Conservation (phyloP, 441 rosid genomes). For the Geranium incanum region DNA sequence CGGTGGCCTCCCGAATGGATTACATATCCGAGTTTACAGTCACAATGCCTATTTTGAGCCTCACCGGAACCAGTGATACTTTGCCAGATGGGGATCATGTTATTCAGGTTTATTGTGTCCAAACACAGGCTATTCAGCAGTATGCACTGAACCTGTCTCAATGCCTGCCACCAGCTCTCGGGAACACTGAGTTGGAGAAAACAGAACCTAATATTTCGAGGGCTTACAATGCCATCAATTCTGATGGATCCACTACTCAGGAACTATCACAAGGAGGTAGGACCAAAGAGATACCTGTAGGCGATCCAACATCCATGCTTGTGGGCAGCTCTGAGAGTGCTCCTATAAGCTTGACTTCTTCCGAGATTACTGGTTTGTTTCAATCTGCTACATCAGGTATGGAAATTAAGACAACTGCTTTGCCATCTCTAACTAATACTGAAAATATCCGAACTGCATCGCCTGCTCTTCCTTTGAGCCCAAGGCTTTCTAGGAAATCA, state of each 20-base stretch:
- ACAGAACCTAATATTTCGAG: conserved; percentile 29
- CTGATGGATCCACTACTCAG: conserved; percentile 26
- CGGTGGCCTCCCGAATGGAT: conserved; percentile 68
- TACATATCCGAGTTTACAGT: conserved; percentile 82
- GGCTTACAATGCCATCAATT: conserved; percentile 23
- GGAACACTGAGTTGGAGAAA: conserved; percentile 34
- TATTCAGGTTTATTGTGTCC: conserved; percentile 48
- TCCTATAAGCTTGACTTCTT: conserved; percentile 35
- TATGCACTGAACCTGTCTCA: conserved; percentile 48
- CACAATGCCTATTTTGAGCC: conserved; percentile 76
- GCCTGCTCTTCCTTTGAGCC: conserved; percentile 50
- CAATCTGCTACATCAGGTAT: conserved; percentile 28
- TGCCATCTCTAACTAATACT: conserved; percentile 30
- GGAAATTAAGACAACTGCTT: conserved; percentile 34
- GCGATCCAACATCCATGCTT: conserved; percentile 22
- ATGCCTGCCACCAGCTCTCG: conserved; percentile 43
- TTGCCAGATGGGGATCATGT: conserved; percentile 42
- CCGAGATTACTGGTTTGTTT: conserved; percentile 32
- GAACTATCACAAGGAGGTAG: conserved; percentile 39
- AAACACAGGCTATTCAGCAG: conserved; percentile 49
- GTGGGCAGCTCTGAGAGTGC: conserved; percentile 30
- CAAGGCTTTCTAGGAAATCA: conserved; percentile 40
- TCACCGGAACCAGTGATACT: conserved; percentile 45
- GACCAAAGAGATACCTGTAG: conserved; percentile 27
- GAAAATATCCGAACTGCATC: conserved; percentile 32